These are phyloP conservation scores for Neohortaea acidophila DNA, from an alignment of 495 filamentous ascomycete species.

Conservation along the genomic window DNA sequence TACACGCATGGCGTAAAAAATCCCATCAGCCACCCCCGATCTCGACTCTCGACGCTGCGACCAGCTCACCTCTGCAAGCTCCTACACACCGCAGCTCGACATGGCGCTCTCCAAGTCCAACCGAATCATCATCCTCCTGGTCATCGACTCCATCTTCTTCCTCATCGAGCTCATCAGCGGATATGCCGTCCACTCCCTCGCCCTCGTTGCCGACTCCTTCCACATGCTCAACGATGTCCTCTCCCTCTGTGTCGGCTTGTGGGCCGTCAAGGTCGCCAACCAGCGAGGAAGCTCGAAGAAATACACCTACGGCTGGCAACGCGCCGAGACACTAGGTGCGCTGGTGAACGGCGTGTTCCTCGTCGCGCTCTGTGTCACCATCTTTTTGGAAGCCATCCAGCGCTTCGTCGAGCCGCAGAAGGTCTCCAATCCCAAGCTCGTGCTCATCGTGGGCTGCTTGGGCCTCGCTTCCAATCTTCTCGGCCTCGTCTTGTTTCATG, in stretches of 20 bases:
- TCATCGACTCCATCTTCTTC: constrained; percentile 80
- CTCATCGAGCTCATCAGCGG: constrained; percentile 74
- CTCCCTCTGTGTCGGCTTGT: constrained; percentile 78
- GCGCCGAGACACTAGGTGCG: constrained; percentile 93
- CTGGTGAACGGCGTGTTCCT: constrained; percentile 94
- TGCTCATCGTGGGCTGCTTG: constrained; percentile 45
- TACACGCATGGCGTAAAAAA: too few species aligned
- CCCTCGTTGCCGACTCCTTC: constrained; percentile 90
- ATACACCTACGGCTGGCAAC: constrained; percentile 95
- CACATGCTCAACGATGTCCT: constrained; percentile 99
- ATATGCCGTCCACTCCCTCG: constrained; percentile 74
- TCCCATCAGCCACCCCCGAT: too few species aligned
- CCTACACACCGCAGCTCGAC: too few species aligned
- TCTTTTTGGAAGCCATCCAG: constrained; percentile 85
- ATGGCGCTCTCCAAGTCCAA: constrained; percentile 91
- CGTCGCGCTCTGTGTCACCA: constrained; percentile 85
- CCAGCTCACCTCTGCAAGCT: too few species aligned
- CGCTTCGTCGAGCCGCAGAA: constrained; percentile 77
- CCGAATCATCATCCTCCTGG: constrained; percentile 82
- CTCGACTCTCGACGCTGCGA: too few species aligned
- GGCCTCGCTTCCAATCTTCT: constrained; percentile 80
- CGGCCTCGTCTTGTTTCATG: constrained; percentile 81
- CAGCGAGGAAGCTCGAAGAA: constrained; percentile 64
- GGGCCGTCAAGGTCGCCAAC: constrained; percentile 81
- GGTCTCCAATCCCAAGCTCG: constrained; percentile 66